Conservation (phyloP, 352 stramenopile genomes). For the Pythium chondricola region DNA sequence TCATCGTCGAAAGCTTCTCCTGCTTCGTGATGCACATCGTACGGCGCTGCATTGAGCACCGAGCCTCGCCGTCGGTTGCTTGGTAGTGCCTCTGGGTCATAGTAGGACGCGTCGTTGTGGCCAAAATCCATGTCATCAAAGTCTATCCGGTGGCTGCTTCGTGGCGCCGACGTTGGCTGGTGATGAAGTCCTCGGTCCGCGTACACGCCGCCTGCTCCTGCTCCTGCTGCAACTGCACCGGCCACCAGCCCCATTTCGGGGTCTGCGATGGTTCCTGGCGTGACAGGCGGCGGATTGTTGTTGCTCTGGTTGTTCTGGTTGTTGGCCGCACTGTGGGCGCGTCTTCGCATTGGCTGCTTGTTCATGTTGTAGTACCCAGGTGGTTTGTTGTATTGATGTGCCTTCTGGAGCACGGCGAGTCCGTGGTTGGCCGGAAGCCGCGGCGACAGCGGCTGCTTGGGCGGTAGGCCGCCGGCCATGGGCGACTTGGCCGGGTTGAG, state of each 20-base stretch:
- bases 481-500: slow-evolving; percentile 46
- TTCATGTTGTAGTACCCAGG: slow-evolving; percentile 49
- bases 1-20: slow-evolving; percentile 23
- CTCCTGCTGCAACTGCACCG: neutral
- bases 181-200: too few species aligned
- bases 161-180: slow-evolving; percentile 2
- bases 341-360: slow-evolving; percentile 73
- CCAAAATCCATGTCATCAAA: slow-evolving; percentile 20
- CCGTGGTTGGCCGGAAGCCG: slow-evolving; percentile 29
- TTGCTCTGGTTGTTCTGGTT: slow-evolving; percentile 31
- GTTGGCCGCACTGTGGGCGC: slow-evolving; percentile 62
- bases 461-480: slow-evolving; percentile 25
- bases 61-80: slow-evolving; percentile 8
- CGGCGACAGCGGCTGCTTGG: slow-evolving; percentile 31
- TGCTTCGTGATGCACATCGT: slow-evolving; percentile 17
- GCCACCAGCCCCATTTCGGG: slow-evolving; percentile 15
- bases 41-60: slow-evolving; percentile 9
- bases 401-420: slow-evolving; percentile 31
- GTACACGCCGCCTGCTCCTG: too few species aligned
- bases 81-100: slow-evolving; percentile 4
- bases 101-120: slow-evolving; percentile 12
- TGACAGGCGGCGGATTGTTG: neutral
- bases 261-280: slow-evolving; percentile 9
- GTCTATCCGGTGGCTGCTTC: slow-evolving; percentile 25
- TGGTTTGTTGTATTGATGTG: slow-evolving; percentile 43